phyloP scores from a whole-genome alignment of 805 yeast genomes.

The Lipomyces kockii region DNA sequence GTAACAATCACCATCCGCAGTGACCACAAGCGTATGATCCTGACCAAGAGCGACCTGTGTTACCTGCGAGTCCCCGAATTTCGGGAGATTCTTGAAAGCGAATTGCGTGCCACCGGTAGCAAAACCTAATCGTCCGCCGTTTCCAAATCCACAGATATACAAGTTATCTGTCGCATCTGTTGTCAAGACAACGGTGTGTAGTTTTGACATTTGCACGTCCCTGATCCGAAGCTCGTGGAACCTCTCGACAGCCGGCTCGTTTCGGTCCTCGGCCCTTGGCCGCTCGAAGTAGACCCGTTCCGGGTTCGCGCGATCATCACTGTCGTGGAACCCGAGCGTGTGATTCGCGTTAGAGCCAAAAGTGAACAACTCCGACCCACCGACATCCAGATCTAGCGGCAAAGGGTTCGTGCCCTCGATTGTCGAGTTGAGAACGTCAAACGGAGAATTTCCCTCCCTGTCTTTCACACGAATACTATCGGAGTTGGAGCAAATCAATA shows the following conservation, averaged over 20 bases:
- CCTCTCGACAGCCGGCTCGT: constrained; percentile 41
- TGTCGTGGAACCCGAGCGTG: constrained; percentile 69
- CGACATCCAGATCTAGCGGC: constrained; percentile 40
- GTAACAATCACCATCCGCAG: constrained; percentile 58
- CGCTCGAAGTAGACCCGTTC: constrained; percentile 47
- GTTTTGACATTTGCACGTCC: constrained; percentile 60
- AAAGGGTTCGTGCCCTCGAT: constrained; percentile 35
- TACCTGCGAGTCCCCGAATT: constrained; percentile 45
- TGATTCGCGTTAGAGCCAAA: constrained; percentile 67
- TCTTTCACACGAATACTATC: constrained; percentile 62
- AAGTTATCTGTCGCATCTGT: constrained; percentile 54
- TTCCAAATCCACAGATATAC: constrained; percentile 67
- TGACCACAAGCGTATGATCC: constrained; percentile 68
- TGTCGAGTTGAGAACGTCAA: constrained; percentile 58
- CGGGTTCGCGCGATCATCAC: constrained; percentile 57
- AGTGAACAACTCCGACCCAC: constrained; percentile 56
- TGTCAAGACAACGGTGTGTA: constrained; percentile 67
- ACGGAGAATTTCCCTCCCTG: constrained; percentile 70
- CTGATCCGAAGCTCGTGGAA: constrained; percentile 53
- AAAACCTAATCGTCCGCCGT: constrained; percentile 74
- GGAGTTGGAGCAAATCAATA: constrained; percentile 46
- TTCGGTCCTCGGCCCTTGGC: constrained; percentile 28
- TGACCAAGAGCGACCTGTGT: constrained; percentile 57
- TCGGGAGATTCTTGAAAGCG: constrained; percentile 47
- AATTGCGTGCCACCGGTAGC: constrained; percentile 48